Evolutionary conservation across 345 rosid species (phyloP), one percentile per base, ranked within the genome.

Genomic region (Salix exigua): DNA sequence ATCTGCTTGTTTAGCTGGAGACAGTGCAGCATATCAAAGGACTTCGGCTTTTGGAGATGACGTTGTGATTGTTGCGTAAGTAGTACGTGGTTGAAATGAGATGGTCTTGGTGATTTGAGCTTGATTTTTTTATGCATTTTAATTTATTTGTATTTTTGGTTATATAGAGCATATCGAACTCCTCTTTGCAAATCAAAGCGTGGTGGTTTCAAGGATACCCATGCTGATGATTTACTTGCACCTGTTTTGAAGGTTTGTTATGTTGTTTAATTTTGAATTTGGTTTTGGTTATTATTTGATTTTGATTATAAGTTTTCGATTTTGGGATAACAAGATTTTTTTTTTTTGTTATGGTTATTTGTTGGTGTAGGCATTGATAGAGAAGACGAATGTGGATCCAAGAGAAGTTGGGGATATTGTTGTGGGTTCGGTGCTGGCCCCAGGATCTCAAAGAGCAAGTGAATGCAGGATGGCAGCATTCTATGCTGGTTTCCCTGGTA

Each of bases 381-480:
- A 89, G 83, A 90, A 88, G 72, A 93, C 97, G 21, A 89, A 91
- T 62, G 30, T 95, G 77, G 80, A 91, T 73, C 96, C 99, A 21
- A 85, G 87, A 87, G 99, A 93, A 86, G 92, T 95, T 76, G 99
- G 97, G 78, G 99, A 95, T 82, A 95, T 95, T 83, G 97, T 95
- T 68, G 99, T 95, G 80, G 99, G 99, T 35, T 87, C 94, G 9
- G 97, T 93, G 31, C 80, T 95, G 86, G 99, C 97, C 11, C 87
- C 96, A 2, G 99, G 97, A 68, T 89, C 98, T 70, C 93, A 88
- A 82, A 88, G 96, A 81, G 98, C 99, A 3, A 91, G 82, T 81
- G 99, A 95, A 84, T 95, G 97, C 85, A 87, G 98, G 84, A 95
- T 95, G 99, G 98, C 98, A 83, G 93, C 98, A 12, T 93, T 95